Evolutionary conservation across 2,329 filamentous ascomycete species (phyloP).

Genomic region (Cladophialophora carrionii): DNA sequence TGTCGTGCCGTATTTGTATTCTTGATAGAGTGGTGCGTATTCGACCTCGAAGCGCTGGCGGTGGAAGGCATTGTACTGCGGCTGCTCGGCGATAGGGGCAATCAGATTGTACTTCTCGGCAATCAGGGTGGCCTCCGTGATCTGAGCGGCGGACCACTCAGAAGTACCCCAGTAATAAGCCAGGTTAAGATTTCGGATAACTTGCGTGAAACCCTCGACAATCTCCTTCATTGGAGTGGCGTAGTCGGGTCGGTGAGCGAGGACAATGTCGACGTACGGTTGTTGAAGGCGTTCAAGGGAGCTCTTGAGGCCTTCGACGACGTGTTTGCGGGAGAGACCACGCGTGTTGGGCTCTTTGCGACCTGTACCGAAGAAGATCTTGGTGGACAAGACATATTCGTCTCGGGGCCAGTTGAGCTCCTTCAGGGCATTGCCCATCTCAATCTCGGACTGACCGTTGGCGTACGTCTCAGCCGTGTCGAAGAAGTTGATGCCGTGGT

Average conservation of each 20-base stretch:
- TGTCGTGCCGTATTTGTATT: conserved; percentile 64
- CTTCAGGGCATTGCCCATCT: conserved; percentile 61
- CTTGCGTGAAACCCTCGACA: conserved; percentile 70
- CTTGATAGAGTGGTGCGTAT: conserved; percentile 63
- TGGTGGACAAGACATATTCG: conserved; percentile 62
- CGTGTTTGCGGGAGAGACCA: conserved; percentile 70
- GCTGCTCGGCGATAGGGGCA: conserved; percentile 68
- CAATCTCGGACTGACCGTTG: conserved; percentile 56
- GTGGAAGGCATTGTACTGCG: conserved; percentile 66
- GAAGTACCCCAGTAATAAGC: conserved; percentile 73
- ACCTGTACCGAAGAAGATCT: conserved; percentile 52
- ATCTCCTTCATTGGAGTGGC: conserved; percentile 72
- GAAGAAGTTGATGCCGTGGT: conserved; percentile 62
- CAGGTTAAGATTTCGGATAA: conserved; percentile 66
- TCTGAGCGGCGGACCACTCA: conserved; percentile 69
- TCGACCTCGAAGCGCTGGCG: conserved; percentile 67
- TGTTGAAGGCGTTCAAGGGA: conserved; percentile 65
- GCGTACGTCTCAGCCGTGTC: conserved; percentile 61
- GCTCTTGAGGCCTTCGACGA: conserved; percentile 66
- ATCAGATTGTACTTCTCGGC: conserved; percentile 64
- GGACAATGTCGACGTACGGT: conserved; percentile 71
- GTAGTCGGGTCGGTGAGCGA: conserved; percentile 65
- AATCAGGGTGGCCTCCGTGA: conserved; percentile 58
- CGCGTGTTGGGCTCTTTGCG: conserved; percentile 61
- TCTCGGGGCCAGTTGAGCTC: conserved; percentile 61